Evolutionary conservation across 2,329 filamentous ascomycete genomes (phyloP), one percentile per base, ranked within the genome.

Genomic region (Arthrinium phaeospermum): DNA sequence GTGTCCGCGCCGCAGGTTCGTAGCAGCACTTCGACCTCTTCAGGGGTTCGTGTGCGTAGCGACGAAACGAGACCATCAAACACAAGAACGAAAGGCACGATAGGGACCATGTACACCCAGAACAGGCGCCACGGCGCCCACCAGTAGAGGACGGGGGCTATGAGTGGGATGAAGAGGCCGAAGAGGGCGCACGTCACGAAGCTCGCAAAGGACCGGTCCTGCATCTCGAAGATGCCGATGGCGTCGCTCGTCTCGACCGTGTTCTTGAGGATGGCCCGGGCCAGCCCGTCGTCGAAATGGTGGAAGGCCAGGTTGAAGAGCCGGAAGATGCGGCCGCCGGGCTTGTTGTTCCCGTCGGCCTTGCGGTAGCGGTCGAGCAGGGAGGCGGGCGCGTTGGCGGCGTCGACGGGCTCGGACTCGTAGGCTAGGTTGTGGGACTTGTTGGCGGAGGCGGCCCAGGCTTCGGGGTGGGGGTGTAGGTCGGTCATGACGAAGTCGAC

Each of bases 261-360:
- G 78, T 92, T 90, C 70, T 84, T 85, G 45, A 95, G 79, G 44
- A 94, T 91, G 12, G 85, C 84, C 37, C 80, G 82, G 0, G 91
- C 93, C 24, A 91, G 81, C 4, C 82, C 82, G 77, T 94, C 91
- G 74, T 91, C 87, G 76, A 95, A 95, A 82, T 95, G 93, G 81
- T 95, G 93, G 78, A 95, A 95, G 0, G 92, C 89, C 2, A 94
- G 85, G 79, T 92, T 93, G 80, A 93, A 95, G 69, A 94, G 82
- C 5, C 93, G 86, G 78, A 94, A 92, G 30, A 93, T 83, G 57
- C 34, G 57, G 57, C 57, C 19, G 19, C 34, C 68, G 19, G 46
- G 47, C 24, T 34, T 27, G 46, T 34, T 27, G 46, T 86, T 87
- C 68, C 83, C 84, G 4, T 82, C 83, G 14, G 81, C 78, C 7